Conservation (phyloP, 2,329 filamentous ascomycete genomes). For the Ophiostoma angusticollis region DNA sequence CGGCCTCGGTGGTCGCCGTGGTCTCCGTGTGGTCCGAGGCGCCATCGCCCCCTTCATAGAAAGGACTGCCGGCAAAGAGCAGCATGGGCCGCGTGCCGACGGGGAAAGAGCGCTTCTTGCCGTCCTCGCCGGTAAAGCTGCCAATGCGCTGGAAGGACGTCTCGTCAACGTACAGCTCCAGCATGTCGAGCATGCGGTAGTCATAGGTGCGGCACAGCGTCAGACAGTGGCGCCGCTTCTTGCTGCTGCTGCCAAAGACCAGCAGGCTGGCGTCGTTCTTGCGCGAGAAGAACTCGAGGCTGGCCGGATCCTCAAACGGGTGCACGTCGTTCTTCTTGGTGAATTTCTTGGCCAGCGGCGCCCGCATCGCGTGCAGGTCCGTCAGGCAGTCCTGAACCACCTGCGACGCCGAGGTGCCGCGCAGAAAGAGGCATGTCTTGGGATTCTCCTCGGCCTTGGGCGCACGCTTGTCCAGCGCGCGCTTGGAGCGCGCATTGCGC, state of each 20-base stretch:
- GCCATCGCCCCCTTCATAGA: slow-evolving; percentile 49
- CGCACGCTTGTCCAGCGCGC: slow-evolving; percentile 83
- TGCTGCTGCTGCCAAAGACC: slow-evolving; percentile 72
- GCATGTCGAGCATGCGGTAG: slow-evolving; percentile 85
- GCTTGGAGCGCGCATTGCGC: slow-evolving; percentile 75
- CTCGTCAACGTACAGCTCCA: slow-evolving; percentile 74
- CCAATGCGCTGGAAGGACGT: slow-evolving; percentile 55
- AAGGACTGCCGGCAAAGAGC: slow-evolving; percentile 67
- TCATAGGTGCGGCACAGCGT: slow-evolving; percentile 74
- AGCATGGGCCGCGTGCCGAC: slow-evolving; percentile 82
- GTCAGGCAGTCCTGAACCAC: slow-evolving; percentile 70
- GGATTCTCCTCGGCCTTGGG: slow-evolving; percentile 82
- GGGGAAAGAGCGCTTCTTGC: slow-evolving; percentile 41
- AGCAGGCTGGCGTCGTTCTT: slow-evolving; percentile 76
- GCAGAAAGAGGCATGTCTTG: slow-evolving; percentile 80
- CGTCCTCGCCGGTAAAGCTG: slow-evolving; percentile 40
- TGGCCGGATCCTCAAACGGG: slow-evolving; percentile 66
- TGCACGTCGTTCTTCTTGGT: slow-evolving; percentile 85
- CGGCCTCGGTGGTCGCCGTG: slow-evolving; percentile 8
- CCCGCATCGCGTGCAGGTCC: slow-evolving; percentile 74
- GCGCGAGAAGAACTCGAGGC: slow-evolving; percentile 68
- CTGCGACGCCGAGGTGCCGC: slow-evolving; percentile 74
- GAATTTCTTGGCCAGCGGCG: slow-evolving; percentile 78
- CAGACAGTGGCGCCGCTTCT: slow-evolving; percentile 89
- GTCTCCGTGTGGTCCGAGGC: slow-evolving; percentile 51